phyloP scores from a whole-genome alignment of 345 rosid genomes.

The Gynandropsis gynandra region DNA sequence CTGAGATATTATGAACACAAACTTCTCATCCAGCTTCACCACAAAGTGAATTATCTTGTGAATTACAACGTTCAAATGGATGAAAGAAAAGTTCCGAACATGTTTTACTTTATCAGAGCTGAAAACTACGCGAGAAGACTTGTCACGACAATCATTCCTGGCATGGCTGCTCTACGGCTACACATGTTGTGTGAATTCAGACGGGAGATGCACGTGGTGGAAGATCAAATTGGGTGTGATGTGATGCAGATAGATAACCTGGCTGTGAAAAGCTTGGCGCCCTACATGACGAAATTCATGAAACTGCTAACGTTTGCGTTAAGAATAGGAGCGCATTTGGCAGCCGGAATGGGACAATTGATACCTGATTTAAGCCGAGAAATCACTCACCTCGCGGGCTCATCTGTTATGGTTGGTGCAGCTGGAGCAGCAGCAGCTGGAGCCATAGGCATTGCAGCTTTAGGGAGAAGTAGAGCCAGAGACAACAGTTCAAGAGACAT shows the following conservation, averaged over 20 bases:
- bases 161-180: conserved; percentile 73
- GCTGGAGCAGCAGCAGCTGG: conserved; percentile 75
- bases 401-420: conserved; percentile 61
- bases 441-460: conserved; percentile 33
- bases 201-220: conserved; percentile 86
- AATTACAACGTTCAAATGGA: conserved; percentile 79
- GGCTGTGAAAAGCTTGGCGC: conserved; percentile 66
- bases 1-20: conserved; percentile 82
- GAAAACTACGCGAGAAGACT: conserved; percentile 83
- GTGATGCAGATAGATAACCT: conserved; percentile 84
- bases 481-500: conserved; percentile 29
- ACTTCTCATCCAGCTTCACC: conserved; percentile 80
- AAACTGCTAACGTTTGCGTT: conserved; percentile 74
- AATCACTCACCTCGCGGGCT: conserved; percentile 60
- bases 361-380: conserved; percentile 91
- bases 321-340: conserved; percentile 90
- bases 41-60: conserved; percentile 80
- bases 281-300: conserved; percentile 84
- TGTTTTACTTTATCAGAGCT: conserved; percentile 74
- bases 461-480: conserved; percentile 47
- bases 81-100: conserved; percentile 84
- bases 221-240: conserved; percentile 81
- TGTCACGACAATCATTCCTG: conserved; percentile 65
- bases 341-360: conserved; percentile 84
- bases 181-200: conserved; percentile 91